Evolutionary conservation across 805 yeast species (phyloP), one percentile per base, ranked within the genome.

Genomic region (Millerozyma miso): DNA sequence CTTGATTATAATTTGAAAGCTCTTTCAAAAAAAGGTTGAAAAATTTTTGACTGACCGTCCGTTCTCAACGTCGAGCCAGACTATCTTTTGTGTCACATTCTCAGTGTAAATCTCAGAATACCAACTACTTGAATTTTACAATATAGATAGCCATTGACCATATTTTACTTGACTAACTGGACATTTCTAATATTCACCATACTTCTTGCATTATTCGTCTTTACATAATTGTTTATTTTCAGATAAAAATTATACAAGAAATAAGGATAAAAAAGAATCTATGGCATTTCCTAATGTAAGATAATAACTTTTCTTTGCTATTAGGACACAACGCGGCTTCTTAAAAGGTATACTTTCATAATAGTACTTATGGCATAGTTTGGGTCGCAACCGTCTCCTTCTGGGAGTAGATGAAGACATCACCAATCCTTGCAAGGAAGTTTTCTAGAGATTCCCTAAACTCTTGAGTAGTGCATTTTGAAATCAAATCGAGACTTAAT

Each of bases 381-480:
- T n/a, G n/a, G n/a, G n/a, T n/a, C n/a, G n/a, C n/a, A n/a, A n/a
- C n/a, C n/a, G n/a, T n/a, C 8, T 34, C 6, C 10, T 18, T n/a
- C 26, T 34, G 5, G 6, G 37, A 34, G 18, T 17, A 20, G 14
- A 37, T 37, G 45, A 65, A 67, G 13, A 54, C 60, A 36, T 71
- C 74, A 2, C 81, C 81, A 15, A 74, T 74, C 36, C 81, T 60
- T 2, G 71, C 56, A 51, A 85, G 71, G 57, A 83, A 85, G 33
- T 69, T 71, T 59, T 76, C 77, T 32, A 85, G 66, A 0, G 88
- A 82, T 3, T 63, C 56, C 50, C 91, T 69, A 50, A 85, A 62
- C 46, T 85, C 89, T 0, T 75, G 60, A 20, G 83, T 74, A 47
- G 83, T 69, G 48, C 75, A 75, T 64, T 80, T 81, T 46, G 80